Conservation (phyloP, 2,329 filamentous ascomycete genomes). For the Zymoseptoria pseudotritici region DNA sequence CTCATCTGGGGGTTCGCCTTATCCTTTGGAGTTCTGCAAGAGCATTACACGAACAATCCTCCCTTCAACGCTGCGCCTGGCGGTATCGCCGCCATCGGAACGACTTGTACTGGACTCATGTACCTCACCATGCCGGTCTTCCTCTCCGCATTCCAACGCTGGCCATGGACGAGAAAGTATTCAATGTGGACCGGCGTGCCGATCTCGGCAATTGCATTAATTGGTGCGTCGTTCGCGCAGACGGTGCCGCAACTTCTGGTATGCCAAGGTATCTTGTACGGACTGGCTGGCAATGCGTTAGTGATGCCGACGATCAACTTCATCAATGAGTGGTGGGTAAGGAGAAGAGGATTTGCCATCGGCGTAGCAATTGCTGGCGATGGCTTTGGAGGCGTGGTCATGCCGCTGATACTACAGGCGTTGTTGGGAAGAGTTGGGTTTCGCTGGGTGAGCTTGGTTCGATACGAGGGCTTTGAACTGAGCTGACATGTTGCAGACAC, state of each 20-base stretch:
- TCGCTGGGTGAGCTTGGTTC: slow-evolving; percentile 11
- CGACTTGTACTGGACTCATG: slow-evolving; percentile 34
- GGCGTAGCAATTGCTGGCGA: slow-evolving; percentile 40
- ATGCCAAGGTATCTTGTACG: slow-evolving; percentile 36
- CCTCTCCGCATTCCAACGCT: slow-evolving; percentile 32
- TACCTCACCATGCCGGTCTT: slow-evolving; percentile 40
- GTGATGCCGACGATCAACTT: slow-evolving; percentile 13
- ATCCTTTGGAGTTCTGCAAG: slow-evolving; percentile 26
- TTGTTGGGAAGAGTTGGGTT: slow-evolving; percentile 37
- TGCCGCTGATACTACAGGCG: slow-evolving; percentile 40
- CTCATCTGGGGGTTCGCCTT: slow-evolving; percentile 27
- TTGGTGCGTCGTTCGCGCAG: slow-evolving; percentile 32
- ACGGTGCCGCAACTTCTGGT: slow-evolving; percentile 32
- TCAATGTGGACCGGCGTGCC: slow-evolving; percentile 31
- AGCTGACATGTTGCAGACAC: slow-evolving; percentile 7
- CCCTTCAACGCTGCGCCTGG: slow-evolving; percentile 13
- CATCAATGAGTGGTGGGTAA: slow-evolving; percentile 16
- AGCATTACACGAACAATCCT: slow-evolving; percentile 22
- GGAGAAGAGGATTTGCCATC: slow-evolving; percentile 43
- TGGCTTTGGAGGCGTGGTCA: slow-evolving; percentile 40
- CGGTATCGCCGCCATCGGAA: slow-evolving; percentile 41
- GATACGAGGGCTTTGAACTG: background rate
- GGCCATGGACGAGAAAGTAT: slow-evolving; percentile 20
- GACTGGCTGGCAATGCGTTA: slow-evolving; percentile 18
- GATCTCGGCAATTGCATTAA: slow-evolving; percentile 29